A percentile compares a stretch with the other conserved stretches of the same genome.
Conservation (phyloP, 2,329 filamentous ascomycete species). For the Bipolaris zeicola region DNA sequence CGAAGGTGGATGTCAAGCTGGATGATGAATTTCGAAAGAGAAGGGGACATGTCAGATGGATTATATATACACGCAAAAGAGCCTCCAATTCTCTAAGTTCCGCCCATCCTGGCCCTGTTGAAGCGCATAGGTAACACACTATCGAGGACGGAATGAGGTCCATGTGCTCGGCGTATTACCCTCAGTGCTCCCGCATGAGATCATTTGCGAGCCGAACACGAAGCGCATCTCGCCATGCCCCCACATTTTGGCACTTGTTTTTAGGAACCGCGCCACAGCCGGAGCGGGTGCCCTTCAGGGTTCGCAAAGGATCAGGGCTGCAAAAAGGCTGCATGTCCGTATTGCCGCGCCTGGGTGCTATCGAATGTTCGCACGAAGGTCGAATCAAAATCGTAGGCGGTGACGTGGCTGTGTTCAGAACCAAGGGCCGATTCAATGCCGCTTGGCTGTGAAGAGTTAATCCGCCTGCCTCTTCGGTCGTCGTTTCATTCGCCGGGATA, state of each 20-base stretch:
- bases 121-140: not conserved
- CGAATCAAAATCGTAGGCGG: conserved; percentile 6
- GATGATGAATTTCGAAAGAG: conserved; percentile 4
- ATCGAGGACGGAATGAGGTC: conserved; percentile 13
- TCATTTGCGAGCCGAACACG: conserved; percentile 23
- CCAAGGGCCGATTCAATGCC: not conserved
- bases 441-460: conserved; percentile 2
- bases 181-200: conserved; percentile 26
- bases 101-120: not conserved
- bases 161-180: conserved; percentile 14
- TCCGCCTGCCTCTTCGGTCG: not conserved
- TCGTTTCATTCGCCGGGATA: not conserved
- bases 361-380: conserved; percentile 4
- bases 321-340: conserved; percentile 1
- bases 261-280: conserved; percentile 5
- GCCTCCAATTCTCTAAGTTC: conserved; percentile 4
- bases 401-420: conserved; percentile 6
- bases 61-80: conserved; percentile 20
- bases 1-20: conserved; percentile 7
- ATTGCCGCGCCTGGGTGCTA: not conserved
- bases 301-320: not conserved
- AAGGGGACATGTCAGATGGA: not conserved
- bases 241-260: conserved; percentile 12
- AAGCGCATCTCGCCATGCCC: conserved; percentile 16
- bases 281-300: not conserved